Conservation (phyloP, 306 rosid genomes). For the Cucumis hystrix region DNA sequence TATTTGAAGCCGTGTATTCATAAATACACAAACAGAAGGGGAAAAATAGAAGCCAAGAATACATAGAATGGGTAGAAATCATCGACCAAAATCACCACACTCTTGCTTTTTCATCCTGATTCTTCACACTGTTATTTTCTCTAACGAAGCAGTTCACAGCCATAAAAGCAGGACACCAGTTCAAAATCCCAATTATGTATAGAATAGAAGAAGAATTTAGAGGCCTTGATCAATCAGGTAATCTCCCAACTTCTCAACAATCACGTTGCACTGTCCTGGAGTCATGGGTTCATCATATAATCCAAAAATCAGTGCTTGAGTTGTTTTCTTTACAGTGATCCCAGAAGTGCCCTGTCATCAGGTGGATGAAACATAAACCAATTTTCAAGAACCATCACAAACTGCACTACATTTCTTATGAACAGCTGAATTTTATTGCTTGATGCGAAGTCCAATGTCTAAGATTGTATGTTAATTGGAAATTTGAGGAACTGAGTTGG, state of each 20-base stretch:
- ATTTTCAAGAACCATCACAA: too few relatives aligned
- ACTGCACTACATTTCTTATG: background rate
- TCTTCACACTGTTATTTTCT: background rate
- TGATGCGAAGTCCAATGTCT: background rate
- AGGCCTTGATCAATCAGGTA: slow-evolving; percentile 67
- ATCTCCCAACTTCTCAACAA: slow-evolving; percentile 91
- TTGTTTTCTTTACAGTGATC: slow-evolving; percentile 62
- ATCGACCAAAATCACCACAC: slow-evolving; percentile 1
- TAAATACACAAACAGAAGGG: background rate
- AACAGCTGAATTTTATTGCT: background rate
- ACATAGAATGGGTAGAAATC: slow-evolving; percentile 6
- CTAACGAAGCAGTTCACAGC: background rate
- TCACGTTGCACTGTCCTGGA: slow-evolving; percentile 78
- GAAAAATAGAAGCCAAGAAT: background rate
- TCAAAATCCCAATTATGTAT: background rate
- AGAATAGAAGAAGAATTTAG: background rate
- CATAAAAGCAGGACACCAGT: background rate
- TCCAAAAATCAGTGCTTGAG: slow-evolving; percentile 51
- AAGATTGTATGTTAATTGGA: background rate
- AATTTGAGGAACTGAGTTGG: background rate
- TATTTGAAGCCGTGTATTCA: background rate
- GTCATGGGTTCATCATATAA: slow-evolving; percentile 76
- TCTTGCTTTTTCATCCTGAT: background rate
- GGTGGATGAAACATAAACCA: background rate
- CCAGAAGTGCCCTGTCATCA: slow-evolving; percentile 65